These are phyloP conservation scores for Rhamnella rubrinervis DNA, from an alignment of 331 rosid genomes.

Conservation along the genomic window DNA sequence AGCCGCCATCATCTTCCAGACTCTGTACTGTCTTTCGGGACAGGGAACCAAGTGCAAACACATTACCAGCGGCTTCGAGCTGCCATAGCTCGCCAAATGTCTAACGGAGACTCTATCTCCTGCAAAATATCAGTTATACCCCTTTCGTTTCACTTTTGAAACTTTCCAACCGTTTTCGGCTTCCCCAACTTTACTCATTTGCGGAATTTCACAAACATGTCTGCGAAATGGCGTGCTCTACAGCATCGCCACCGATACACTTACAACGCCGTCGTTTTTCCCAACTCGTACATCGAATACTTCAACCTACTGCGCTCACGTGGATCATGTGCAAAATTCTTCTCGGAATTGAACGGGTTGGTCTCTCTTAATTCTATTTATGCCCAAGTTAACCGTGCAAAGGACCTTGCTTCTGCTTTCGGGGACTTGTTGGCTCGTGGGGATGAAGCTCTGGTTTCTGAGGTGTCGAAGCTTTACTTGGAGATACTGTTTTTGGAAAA, in stretches of 20 bases:
- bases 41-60: no score
- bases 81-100: no score
- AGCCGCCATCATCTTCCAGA: no score
- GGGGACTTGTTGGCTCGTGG: slow-evolving; percentile 31
- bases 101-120: no score
- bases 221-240: slow-evolving; percentile 96
- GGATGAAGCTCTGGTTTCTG: slow-evolving; percentile 31
- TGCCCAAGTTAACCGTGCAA: slow-evolving; percentile 71
- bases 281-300: slow-evolving; percentile 45
- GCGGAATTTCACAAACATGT: slow-evolving; percentile 42
- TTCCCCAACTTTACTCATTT: no score
- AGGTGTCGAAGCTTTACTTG: slow-evolving; percentile 53
- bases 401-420: slow-evolving; percentile 52
- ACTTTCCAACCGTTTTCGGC: no score
- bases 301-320: slow-evolving; percentile 29
- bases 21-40: no score
- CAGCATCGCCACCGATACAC: slow-evolving; percentile 99
- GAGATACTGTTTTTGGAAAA: slow-evolving; percentile 75
- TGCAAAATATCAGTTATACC: no score
- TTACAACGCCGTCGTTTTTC: slow-evolving; percentile 81
- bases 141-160: no score
- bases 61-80: no score
- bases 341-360: slow-evolving; percentile 43
- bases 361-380: slow-evolving; percentile 73
- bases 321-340: slow-evolving; percentile 38